Conservation (phyloP, 306 rosid species). For the Ochetophila trinervis region DNA sequence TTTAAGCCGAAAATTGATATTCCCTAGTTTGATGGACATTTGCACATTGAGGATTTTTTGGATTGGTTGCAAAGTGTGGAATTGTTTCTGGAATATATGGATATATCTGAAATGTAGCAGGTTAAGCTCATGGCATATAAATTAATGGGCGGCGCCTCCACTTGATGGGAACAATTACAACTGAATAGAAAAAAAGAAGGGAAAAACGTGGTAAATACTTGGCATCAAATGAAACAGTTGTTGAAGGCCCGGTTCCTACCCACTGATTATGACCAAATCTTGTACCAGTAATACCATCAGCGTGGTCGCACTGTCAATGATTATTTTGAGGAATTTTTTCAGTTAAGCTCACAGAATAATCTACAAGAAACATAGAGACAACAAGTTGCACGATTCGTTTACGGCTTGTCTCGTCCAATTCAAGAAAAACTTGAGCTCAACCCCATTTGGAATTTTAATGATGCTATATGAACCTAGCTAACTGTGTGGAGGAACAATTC, state of each 20-base stretch:
- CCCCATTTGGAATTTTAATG: too few relatives aligned
- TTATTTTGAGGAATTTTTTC: background rate
- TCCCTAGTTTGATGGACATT: too few relatives aligned
- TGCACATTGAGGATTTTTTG: background rate
- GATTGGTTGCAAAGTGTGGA: too few relatives aligned
- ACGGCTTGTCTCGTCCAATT: too few relatives aligned
- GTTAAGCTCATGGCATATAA: background rate
- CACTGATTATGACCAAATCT: background rate
- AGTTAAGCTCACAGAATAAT: background rate
- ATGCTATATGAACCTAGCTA: too few relatives aligned
- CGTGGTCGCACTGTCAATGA: background rate
- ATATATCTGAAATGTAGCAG: background rate
- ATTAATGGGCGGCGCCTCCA: background rate
- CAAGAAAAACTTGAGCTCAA: too few relatives aligned
- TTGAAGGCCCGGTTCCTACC: background rate
- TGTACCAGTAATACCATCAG: background rate
- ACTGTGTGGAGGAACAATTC: too few relatives aligned
- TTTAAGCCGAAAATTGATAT: too few relatives aligned
- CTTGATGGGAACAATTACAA: background rate
- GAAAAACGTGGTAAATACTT: accelerated
- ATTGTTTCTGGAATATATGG: too few relatives aligned
- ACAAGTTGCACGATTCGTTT: background rate
- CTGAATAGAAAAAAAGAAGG: background rate
- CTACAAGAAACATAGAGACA: background rate
- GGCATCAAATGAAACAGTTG: background rate